phyloP scores from a whole-genome alignment of 2,329 filamentous ascomycete species.

The Xylaria sp. region DNA sequence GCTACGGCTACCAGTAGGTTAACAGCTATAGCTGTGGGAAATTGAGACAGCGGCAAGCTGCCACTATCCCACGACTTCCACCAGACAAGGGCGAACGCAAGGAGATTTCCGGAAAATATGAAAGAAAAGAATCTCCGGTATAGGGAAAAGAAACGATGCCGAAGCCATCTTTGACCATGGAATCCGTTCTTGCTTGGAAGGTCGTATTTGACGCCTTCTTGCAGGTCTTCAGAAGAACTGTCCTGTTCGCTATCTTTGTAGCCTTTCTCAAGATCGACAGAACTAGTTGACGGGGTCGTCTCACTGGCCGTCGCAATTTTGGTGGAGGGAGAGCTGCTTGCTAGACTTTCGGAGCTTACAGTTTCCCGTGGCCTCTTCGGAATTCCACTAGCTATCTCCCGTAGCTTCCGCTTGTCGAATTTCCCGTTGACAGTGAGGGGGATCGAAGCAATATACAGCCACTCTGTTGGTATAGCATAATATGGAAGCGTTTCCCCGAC shows the following conservation, averaged over 20 bases:
- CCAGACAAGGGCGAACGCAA: conserved; percentile 59
- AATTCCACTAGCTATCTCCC: conserved; percentile 47
- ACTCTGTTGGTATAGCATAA: conserved; percentile 63
- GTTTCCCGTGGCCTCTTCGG: conserved; percentile 35
- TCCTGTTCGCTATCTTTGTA: conserved; percentile 42
- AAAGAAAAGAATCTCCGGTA: conserved; percentile 68
- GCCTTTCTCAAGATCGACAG: conserved; percentile 45
- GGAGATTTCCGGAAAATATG: conserved; percentile 62
- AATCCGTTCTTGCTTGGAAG: conserved; percentile 55
- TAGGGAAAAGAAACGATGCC: conserved; percentile 58
- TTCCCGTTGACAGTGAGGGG: conserved; percentile 67
- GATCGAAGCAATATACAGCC: conserved; percentile 57
- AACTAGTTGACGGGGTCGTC: conserved; percentile 16
- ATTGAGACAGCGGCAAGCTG: conserved; percentile 39
- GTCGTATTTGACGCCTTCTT: conserved; percentile 43
- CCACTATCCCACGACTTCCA: conserved; percentile 41
- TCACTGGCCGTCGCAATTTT: conserved; percentile 8
- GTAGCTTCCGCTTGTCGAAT: conserved; percentile 63
- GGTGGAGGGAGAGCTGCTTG: conserved; percentile 38
- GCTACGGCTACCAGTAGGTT: conserved; percentile 64
- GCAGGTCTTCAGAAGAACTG: conserved; percentile 28
- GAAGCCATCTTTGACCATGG: conserved; percentile 48
- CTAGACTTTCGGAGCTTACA: conserved; percentile 22
- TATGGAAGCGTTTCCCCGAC: conserved; percentile 61
- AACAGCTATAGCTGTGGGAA: conserved; percentile 57